Conservation (phyloP, 441 rosid genomes). For the Manihot esculenta region DNA sequence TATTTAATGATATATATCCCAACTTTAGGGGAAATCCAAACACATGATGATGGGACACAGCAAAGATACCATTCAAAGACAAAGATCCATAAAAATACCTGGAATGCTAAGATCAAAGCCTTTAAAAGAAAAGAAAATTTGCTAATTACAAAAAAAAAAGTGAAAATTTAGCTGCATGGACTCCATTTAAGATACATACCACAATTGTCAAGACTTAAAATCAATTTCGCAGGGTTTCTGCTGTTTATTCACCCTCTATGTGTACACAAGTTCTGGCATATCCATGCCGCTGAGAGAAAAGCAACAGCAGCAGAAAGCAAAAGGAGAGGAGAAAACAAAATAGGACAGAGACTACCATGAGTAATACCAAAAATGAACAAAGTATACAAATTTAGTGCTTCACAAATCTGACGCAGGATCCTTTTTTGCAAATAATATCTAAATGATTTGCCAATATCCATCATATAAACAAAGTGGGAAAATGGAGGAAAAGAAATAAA, state of each 20-base stretch:
- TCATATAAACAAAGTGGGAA: constrained; percentile 11
- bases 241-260: not conserved
- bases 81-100: not conserved
- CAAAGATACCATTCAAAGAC: constrained; percentile 7
- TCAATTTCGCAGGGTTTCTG: not conserved
- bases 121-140: too few species aligned
- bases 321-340: not conserved
- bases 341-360: not conserved
- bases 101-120: not conserved
- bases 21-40: too few species aligned
- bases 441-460: constrained; percentile 44
- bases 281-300: constrained; percentile 9
- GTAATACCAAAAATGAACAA: constrained; percentile 33
- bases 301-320: constrained; percentile 16
- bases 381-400: not conserved
- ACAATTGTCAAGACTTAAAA: not conserved
- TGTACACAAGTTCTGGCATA: constrained; percentile 4
- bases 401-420: constrained; percentile 28
- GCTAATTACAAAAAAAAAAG: constrained; percentile 3
- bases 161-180: constrained; percentile 6
- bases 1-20: constrained; percentile 28
- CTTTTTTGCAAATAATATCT: constrained; percentile 19
- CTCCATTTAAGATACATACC: constrained; percentile 14
- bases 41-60: too few species aligned
- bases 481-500: not conserved